Conservation (phyloP, 2,329 filamentous ascomycete genomes). For the Neofusicoccum parvum region DNA sequence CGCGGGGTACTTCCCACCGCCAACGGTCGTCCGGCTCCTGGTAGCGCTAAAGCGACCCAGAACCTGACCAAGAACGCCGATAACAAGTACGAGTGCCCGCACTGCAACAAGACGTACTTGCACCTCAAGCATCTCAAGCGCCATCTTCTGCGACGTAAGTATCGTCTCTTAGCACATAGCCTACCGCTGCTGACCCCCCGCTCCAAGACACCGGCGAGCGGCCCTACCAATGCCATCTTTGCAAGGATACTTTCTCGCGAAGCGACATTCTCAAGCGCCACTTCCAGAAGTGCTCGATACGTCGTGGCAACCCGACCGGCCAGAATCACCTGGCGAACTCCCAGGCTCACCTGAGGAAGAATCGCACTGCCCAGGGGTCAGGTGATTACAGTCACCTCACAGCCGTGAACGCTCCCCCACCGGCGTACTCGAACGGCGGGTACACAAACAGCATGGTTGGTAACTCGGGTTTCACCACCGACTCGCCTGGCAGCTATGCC, state of each 20-base stretch:
- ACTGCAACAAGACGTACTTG: constrained; percentile 97
- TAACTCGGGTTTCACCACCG: constrained; percentile 38
- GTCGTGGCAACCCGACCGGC: constrained; percentile 92
- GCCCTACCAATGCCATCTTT: constrained; percentile 96
- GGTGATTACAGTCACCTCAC: constrained; percentile 35
- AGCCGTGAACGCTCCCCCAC: constrained; percentile 17
- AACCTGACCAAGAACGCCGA: constrained; percentile 95
- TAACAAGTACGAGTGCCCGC: constrained; percentile 96
- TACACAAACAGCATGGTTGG: constrained; percentile 26
- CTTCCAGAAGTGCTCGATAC: constrained; percentile 98
- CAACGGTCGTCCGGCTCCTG: constrained; percentile 78
- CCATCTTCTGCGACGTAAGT: constrained; percentile 93
- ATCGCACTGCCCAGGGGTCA: constrained; percentile 33
- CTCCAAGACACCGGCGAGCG: constrained; percentile 87
- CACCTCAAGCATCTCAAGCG: constrained; percentile 98
- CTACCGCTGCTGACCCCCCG: constrained; percentile 28
- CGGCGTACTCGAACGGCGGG: constrained; percentile 11
- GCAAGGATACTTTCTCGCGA: constrained; percentile 95
- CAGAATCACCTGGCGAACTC: constrained; percentile 93
- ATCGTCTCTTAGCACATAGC: constrained; percentile 9
- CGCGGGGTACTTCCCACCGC: constrained; percentile 90
- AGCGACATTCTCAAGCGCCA: constrained; percentile 98
- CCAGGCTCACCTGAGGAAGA: constrained; percentile 83
- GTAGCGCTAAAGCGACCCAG: constrained; percentile 76
- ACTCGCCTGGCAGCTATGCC: constrained; percentile 32